Percentiles rank a stretch among this genome's conserved stretches.
phyloP scores from a whole-genome alignment of 73 alveolate species.

The Paramecium sexaurelia region DNA sequence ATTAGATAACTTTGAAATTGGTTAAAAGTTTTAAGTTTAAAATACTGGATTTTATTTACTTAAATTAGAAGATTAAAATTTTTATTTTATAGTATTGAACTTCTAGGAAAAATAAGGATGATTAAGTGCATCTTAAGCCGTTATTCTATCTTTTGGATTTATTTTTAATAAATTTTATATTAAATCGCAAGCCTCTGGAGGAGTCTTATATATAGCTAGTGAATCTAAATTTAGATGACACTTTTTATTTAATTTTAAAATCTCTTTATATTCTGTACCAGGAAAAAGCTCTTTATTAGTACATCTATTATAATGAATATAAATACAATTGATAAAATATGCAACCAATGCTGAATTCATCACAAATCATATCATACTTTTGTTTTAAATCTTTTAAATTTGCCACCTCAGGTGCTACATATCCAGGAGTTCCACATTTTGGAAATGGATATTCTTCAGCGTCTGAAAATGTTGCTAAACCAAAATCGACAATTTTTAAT shows the following conservation, averaged over 20 bases:
- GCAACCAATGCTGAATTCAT: constrained; percentile 61
- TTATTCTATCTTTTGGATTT: constrained; percentile 70
- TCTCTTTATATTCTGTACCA: constrained; percentile 49
- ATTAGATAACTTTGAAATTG: background rate
- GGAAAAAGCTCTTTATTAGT: constrained; percentile 60
- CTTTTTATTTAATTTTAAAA: constrained; percentile 45
- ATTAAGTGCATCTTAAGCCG: constrained; percentile 66
- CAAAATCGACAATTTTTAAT: constrained; percentile 44
- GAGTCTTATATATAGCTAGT: constrained; percentile 15
- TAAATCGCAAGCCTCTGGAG: constrained; percentile 69
- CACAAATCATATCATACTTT: constrained; percentile 46
- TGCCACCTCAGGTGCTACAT: constrained; percentile 67
- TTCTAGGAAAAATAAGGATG: constrained; percentile 67
- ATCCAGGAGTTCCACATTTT: constrained; percentile 69
- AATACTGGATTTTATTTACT: background rate
- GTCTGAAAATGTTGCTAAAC: constrained; percentile 9
- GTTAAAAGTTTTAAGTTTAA: background rate
- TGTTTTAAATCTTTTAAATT: constrained; percentile 28
- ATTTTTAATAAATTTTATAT: constrained; percentile 65
- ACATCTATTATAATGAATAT: background rate
- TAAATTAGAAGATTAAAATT: background rate
- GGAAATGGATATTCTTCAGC: background rate
- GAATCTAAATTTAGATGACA: constrained; percentile 39
- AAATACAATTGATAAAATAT: constrained; percentile 53
- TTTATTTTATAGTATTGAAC: background rate